Conservation (phyloP, 202 grass and related monocot genomes). For the Schoenoplectus triqueter region DNA sequence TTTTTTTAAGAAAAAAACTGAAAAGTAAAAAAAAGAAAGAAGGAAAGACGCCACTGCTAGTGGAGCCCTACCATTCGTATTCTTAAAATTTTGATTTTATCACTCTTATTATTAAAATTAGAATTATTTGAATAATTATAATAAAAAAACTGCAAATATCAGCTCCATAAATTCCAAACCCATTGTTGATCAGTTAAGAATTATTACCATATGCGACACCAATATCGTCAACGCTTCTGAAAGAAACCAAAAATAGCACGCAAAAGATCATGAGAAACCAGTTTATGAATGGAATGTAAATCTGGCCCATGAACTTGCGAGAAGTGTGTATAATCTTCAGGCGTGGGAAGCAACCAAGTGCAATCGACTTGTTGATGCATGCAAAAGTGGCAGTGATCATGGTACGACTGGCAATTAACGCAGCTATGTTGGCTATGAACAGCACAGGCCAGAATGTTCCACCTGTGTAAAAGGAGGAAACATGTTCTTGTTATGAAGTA, state of each 20-base stretch:
- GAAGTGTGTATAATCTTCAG: slow-evolving; percentile 92
- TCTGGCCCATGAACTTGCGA: slow-evolving; percentile 81
- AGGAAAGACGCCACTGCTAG: too few relatives aligned
- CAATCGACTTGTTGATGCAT: slow-evolving; percentile 78
- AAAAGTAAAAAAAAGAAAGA: too few relatives aligned
- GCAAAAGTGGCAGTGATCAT: slow-evolving; percentile 83
- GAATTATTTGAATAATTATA: too few relatives aligned
- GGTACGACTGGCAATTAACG: slow-evolving; percentile 82
- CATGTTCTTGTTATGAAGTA: slow-evolving; percentile 15
- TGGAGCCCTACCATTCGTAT: too few relatives aligned
- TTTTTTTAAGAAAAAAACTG: too few relatives aligned
- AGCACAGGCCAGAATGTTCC: slow-evolving; percentile 86
- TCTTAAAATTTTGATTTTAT: too few relatives aligned
- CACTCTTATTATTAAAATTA: too few relatives aligned
- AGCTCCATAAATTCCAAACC: background rate
- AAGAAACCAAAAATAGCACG: slow-evolving; percentile 58
- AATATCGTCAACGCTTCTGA: slow-evolving; percentile 63
- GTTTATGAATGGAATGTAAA: slow-evolving; percentile 86
- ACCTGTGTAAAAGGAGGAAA: slow-evolving; percentile 38
- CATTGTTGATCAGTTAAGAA: slow-evolving; percentile 9
- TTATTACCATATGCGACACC: slow-evolving; percentile 84
- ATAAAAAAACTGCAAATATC: background rate
- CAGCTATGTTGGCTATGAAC: slow-evolving; percentile 75
- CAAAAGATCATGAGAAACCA: slow-evolving; percentile 79
- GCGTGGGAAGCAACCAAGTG: slow-evolving; percentile 83